Conservation (phyloP, 257 asterid genomes). For the Fraxinus pennsylvanica region DNA sequence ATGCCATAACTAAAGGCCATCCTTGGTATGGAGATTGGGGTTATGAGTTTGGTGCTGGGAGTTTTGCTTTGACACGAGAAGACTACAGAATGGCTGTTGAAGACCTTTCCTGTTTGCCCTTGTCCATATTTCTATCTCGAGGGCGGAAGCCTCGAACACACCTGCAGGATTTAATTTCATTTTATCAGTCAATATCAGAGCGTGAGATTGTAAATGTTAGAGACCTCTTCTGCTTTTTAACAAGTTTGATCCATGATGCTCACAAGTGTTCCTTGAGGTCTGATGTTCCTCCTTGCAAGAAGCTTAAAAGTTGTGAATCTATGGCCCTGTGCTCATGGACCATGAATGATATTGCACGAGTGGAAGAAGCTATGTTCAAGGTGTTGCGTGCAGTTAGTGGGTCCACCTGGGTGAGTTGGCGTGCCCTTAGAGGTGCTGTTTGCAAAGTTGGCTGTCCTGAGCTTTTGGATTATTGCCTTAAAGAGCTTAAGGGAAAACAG, state of each 20-base stretch:
- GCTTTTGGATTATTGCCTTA: constrained; percentile 89
- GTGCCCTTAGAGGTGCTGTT: constrained; percentile 93
- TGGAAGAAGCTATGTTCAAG: constrained; percentile 83
- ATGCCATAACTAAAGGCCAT: constrained; percentile 71
- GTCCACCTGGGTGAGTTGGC: constrained; percentile 94
- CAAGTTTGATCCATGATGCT: constrained; percentile 61
- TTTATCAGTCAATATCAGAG: constrained; percentile 85
- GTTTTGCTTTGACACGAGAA: constrained; percentile 63
- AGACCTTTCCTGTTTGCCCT: constrained; percentile 60
- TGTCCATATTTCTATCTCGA: constrained; percentile 64
- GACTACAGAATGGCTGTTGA: constrained; percentile 60
- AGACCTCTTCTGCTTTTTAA: constrained; percentile 70
- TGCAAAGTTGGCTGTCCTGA: constrained; percentile 78
- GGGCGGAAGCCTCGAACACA: constrained; percentile 78
- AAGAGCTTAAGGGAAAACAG: constrained; percentile 75
- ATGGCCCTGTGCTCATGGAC: constrained; percentile 75
- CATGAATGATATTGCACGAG: constrained; percentile 55
- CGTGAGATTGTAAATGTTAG: constrained; percentile 68
- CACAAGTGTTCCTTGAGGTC: constrained; percentile 33
- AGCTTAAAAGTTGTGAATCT: constrained; percentile 49
- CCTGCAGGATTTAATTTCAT: constrained; percentile 74
- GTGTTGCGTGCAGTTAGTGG: constrained; percentile 85
- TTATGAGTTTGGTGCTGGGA: constrained; percentile 87
- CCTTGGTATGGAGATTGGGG: constrained; percentile 99
- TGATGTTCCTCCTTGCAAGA: constrained; percentile 52